Conservation (phyloP, 208 protist genomes). For the Novymonas esmeraldas region DNA sequence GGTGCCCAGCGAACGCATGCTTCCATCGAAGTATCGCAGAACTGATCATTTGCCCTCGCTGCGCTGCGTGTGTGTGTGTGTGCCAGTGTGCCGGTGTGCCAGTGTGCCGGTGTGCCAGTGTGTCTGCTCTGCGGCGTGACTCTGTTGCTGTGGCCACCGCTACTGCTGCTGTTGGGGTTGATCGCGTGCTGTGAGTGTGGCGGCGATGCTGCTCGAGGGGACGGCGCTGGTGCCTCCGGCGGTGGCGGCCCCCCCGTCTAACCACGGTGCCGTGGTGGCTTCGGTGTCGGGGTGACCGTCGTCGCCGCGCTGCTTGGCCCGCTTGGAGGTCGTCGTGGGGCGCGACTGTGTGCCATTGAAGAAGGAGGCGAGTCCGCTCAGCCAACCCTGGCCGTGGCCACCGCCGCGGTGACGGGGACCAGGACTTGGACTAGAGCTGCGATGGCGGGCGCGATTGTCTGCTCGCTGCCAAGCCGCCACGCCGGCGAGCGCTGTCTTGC, state of each 20-base stretch:
- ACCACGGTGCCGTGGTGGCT: neutral
- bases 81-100: no score
- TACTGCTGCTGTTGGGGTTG: conserved; percentile 10
- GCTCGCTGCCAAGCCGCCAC: conserved; percentile 14
- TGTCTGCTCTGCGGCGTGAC: neutral
- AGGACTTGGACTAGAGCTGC: neutral
- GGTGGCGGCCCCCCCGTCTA: neutral
- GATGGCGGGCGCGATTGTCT: conserved; percentile 5
- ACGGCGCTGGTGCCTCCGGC: conserved; percentile 17
- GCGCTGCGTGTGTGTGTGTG: no score
- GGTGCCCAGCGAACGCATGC: no score
- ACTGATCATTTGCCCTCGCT: no score
- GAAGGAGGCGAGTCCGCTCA: conserved; percentile 5
- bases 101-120: neutral
- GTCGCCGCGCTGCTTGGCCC: neutral
- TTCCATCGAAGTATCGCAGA: no score
- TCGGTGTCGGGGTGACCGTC: neutral
- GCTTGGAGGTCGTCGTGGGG: neutral
- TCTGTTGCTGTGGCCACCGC: neutral
- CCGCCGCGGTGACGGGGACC: neutral
- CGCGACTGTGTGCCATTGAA: conserved; percentile 7
- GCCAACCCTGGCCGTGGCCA: conserved; percentile 1
- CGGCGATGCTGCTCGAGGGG: conserved; percentile 10
- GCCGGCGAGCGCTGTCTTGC: conserved; percentile 16
- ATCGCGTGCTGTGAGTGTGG: conserved; percentile 26